Evolutionary conservation across 179 eudicot genomes (phyloP).

Genomic region (Amaranthus tricolor): DNA sequence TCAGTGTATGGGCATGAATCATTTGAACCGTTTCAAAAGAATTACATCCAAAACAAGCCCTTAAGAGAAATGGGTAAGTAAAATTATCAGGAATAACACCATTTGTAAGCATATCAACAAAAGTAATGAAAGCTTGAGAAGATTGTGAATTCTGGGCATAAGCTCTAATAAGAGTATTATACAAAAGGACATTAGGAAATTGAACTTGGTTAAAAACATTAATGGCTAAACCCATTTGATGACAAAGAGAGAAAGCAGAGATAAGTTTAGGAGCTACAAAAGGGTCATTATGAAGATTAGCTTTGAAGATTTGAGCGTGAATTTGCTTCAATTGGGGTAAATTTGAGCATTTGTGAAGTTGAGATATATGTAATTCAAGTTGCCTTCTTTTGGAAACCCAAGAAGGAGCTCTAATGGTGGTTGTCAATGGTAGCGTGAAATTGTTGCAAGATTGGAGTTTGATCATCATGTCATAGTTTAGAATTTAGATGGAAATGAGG

Average conservation of each 20-base stretch:
- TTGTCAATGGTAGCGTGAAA: conserved; percentile 23
- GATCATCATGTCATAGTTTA: background rate
- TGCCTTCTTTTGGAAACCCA: conserved; percentile 63
- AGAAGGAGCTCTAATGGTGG: conserved; percentile 49
- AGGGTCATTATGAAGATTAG: conserved; percentile 55
- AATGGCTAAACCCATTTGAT: conserved; percentile 33
- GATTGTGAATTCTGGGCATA: conserved; percentile 14
- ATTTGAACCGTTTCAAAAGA: conserved; percentile 18
- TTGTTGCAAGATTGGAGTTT: conserved; percentile 9
- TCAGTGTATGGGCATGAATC: conserved; percentile 21
- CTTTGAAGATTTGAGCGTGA: conserved; percentile 62
- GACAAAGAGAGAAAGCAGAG: conserved; percentile 59
- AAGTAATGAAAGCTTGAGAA: conserved; percentile 4
- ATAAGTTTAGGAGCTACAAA: conserved; percentile 63
- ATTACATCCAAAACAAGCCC: conserved; percentile 21
- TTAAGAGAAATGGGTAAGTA: conserved; percentile 24
- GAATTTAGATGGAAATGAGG: no score
- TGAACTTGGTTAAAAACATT: conserved; percentile 16
- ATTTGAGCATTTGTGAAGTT: conserved; percentile 59
- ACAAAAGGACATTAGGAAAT: conserved; percentile 23
- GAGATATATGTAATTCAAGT: conserved; percentile 53
- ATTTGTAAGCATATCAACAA: conserved; percentile 20
- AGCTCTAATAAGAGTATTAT: conserved; percentile 26
- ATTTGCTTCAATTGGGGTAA: conserved; percentile 57
- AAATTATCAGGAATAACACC: conserved; percentile 24